Conservation (phyloP, 78 protist species). For the Neovahlkampfia damariscottae region DNA sequence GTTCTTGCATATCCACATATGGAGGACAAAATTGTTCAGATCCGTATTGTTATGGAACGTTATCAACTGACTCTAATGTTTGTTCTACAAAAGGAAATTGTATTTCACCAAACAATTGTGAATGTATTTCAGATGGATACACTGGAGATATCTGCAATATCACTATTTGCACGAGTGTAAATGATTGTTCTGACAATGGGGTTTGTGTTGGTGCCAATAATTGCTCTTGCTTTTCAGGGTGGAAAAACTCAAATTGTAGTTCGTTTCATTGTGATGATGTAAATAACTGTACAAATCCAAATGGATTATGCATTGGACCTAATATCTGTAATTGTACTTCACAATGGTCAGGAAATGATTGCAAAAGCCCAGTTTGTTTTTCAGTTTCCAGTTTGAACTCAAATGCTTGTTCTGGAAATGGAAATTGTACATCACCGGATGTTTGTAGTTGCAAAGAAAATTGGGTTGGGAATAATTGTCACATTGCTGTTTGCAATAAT, state of each 20-base stretch:
- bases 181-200: background rate
- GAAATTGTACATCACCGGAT: background rate
- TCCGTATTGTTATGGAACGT: background rate
- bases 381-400: too few species aligned
- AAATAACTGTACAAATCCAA: too few species aligned
- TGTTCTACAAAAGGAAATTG: background rate
- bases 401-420: too few species aligned
- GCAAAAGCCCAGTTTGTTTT: too few species aligned
- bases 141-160: background rate
- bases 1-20: background rate
- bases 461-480: background rate
- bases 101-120: background rate
- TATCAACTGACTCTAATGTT: background rate
- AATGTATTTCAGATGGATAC: background rate
- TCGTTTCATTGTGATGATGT: too few species aligned
- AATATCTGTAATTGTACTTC: background rate
- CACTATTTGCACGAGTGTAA: background rate
- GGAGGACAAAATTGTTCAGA: background rate
- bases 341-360: too few species aligned
- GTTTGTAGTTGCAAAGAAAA: background rate
- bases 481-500: background rate
- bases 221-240: too few species aligned
- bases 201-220: background rate
- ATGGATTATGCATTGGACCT: background rate
- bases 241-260: too few species aligned